These are phyloP conservation scores for Salvia rosmarinus DNA, from an alignment of 257 asterid genomes.

Conservation along the genomic window DNA sequence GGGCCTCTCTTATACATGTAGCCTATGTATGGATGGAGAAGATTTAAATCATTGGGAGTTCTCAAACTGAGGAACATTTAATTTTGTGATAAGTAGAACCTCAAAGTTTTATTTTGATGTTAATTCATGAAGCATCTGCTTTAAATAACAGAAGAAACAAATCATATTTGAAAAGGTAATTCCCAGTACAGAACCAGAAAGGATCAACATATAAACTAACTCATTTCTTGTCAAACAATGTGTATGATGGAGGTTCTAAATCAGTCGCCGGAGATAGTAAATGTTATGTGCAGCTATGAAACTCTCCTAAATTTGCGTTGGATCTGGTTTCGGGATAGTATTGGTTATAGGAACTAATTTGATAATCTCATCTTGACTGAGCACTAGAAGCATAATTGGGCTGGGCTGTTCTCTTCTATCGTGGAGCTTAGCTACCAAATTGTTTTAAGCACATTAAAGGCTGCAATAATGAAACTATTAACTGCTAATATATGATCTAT, in stretches of 20 bases:
- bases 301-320: not conserved
- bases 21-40: not conserved
- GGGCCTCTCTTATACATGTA: not conserved
- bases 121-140: too few relatives aligned
- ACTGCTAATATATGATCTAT: not conserved
- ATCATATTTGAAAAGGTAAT: not conserved
- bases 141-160: too few relatives aligned
- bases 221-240: not conserved
- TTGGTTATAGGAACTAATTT: slow-evolving; percentile 5
- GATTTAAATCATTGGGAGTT: too few relatives aligned
- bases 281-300: not conserved
- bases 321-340: slow-evolving; percentile 9
- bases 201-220: slow-evolving; percentile 4
- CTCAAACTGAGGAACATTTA: too few relatives aligned
- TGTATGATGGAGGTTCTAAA: slow-evolving; percentile 19
- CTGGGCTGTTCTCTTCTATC: not conserved
- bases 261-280: not conserved
- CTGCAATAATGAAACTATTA: too few relatives aligned
- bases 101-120: too few relatives aligned
- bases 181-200: not conserved
- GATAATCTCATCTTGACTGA: not conserved
- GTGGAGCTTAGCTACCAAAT: not conserved
- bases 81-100: too few relatives aligned
- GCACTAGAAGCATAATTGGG: not conserved
- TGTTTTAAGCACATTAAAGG: not conserved